Conservation (phyloP, 768 basidiomycete genomes). For the Suillus tomentosus region DNA sequence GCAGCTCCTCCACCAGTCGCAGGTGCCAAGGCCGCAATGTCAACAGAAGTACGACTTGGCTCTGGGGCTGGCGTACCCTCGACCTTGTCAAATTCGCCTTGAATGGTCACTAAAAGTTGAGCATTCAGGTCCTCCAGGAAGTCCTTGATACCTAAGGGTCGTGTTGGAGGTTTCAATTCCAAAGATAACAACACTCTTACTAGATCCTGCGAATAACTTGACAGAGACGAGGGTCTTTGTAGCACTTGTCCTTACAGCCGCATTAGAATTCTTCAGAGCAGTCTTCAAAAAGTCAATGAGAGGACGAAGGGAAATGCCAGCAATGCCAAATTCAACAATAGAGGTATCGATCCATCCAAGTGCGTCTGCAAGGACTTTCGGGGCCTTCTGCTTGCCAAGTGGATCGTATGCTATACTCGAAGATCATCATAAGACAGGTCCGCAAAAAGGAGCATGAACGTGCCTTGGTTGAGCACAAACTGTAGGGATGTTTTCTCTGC, state of each 20-base stretch:
- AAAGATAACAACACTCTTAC: slow-evolving; percentile 42
- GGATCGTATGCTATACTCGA: slow-evolving; percentile 80
- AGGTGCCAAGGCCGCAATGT: slow-evolving; percentile 57
- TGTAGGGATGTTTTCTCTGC: slow-evolving; percentile 93
- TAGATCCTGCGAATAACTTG: slow-evolving; percentile 87
- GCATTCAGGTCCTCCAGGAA: slow-evolving; percentile 94
- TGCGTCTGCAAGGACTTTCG: slow-evolving; percentile 93
- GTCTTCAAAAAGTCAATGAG: slow-evolving; percentile 91
- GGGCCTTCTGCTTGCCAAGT: slow-evolving; percentile 92
- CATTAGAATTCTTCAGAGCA: slow-evolving; percentile 91
- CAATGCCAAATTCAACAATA: slow-evolving; percentile 88
- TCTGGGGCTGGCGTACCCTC: slow-evolving; percentile 76
- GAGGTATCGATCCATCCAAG: slow-evolving; percentile 86
- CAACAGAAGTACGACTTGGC: slow-evolving; percentile 75
- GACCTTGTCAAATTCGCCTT: slow-evolving; percentile 89
- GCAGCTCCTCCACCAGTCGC: slow-evolving; percentile 44
- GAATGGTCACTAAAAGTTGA: slow-evolving; percentile 88
- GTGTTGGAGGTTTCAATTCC: background rate
- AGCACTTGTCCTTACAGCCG: slow-evolving; percentile 88
- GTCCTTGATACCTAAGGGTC: slow-evolving; percentile 76
- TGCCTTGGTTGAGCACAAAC: slow-evolving; percentile 92
- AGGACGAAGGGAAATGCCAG: slow-evolving; percentile 77
- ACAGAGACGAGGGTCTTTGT: slow-evolving; percentile 92
- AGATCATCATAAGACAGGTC: slow-evolving; percentile 15
- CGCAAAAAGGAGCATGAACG: slow-evolving; percentile 23